phyloP scores from a whole-genome alignment of 495 filamentous ascomycete genomes.

The Podospora pseudoanserina region DNA sequence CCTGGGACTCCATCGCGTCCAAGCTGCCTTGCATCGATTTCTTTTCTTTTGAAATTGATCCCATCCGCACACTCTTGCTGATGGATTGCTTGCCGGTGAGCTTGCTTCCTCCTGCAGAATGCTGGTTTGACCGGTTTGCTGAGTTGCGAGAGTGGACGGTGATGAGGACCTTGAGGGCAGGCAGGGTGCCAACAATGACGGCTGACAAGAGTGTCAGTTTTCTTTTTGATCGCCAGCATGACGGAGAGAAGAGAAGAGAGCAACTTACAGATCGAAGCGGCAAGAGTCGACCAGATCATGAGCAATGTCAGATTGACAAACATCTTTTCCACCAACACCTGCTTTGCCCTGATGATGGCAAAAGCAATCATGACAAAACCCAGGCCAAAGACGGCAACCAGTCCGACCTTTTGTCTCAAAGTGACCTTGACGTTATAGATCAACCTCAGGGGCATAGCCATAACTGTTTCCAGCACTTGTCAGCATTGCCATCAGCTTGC shows the following conservation, averaged over 20 bases:
- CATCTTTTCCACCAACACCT: constrained; percentile 31
- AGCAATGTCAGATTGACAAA: constrained; percentile 37
- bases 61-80: constrained; percentile 4
- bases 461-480: constrained; percentile 27
- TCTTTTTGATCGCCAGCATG: neutral
- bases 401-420: constrained; percentile 43
- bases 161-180: constrained; percentile 50
- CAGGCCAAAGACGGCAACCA: constrained; percentile 48
- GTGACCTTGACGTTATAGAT: constrained; percentile 48
- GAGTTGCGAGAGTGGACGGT: constrained; percentile 48
- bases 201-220: constrained; percentile 27
- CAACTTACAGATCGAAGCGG: constrained; percentile 33
- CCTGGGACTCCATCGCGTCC: constrained; percentile 15
- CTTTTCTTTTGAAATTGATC: constrained; percentile 21
- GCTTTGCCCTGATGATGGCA: constrained; percentile 46
- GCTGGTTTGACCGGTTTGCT: constrained; percentile 12
- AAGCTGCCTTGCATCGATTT: constrained; percentile 5
- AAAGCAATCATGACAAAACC: constrained; percentile 51
- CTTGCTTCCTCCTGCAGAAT: neutral
- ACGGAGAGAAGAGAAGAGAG: neutral
- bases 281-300: constrained; percentile 37
- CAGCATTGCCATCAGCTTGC: neutral
- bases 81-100: neutral
- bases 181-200: constrained; percentile 47
- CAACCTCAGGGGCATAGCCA: constrained; percentile 49